Evolutionary conservation across 192 early-diverging fungal genomes (phyloP).

Genomic region (Chytriomyces confervae): DNA sequence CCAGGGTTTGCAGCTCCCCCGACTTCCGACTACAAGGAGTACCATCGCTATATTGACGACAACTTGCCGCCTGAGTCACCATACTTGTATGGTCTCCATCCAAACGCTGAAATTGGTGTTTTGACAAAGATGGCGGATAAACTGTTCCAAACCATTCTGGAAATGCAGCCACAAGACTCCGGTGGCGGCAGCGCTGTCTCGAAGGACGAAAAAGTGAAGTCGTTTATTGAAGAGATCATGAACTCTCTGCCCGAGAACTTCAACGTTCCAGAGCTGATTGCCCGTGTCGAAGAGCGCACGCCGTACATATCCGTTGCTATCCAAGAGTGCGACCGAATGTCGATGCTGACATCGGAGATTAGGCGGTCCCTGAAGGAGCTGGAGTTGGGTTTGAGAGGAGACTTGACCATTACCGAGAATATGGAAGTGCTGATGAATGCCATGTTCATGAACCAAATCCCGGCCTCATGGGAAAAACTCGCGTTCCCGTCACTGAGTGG

Average conservation of each 20-base stretch:
- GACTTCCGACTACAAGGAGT: constrained; percentile 68
- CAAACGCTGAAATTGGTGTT: constrained; percentile 72
- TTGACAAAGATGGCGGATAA: constrained; percentile 68
- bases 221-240: constrained; percentile 65
- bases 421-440: constrained; percentile 71
- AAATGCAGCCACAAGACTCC: constrained; percentile 70
- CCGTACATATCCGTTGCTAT: constrained; percentile 71
- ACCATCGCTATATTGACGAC: constrained; percentile 71
- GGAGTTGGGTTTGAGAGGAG: constrained; percentile 68
- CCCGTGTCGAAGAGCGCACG: constrained; percentile 67
- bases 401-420: constrained; percentile 68
- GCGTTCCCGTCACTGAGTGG: constrained; percentile 67
- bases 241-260: constrained; percentile 61
- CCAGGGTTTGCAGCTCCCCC: constrained; percentile 64
- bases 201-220: constrained; percentile 70
- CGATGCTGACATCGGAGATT: constrained; percentile 65
- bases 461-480: constrained; percentile 66
- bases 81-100: constrained; percentile 69
- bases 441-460: constrained; percentile 64
- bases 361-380: constrained; percentile 65
- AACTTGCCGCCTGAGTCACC: constrained; percentile 67
- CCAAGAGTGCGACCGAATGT: constrained; percentile 71
- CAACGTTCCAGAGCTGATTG: constrained; percentile 68
- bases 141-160: constrained; percentile 70
- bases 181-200: constrained; percentile 59